phyloP scores from a whole-genome alignment of 192 early-diverging fungal genomes.

The Backusella mclennaniae region DNA sequence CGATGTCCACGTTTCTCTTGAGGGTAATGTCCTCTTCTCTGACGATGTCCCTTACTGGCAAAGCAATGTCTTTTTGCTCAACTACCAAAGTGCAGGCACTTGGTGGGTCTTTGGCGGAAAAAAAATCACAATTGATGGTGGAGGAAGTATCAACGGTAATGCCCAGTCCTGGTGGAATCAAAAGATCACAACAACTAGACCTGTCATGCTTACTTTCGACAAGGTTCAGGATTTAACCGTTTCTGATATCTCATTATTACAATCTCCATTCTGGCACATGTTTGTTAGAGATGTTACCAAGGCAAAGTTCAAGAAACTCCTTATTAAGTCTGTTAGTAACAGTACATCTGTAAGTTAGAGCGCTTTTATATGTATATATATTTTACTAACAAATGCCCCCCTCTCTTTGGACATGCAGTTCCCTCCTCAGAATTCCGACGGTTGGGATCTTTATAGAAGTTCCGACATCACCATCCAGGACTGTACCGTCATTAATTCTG shows the following conservation, averaged over 20 bases:
- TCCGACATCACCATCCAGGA: slow-evolving; percentile 21
- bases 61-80: slow-evolving; percentile 7
- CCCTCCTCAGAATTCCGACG: slow-evolving; percentile 25
- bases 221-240: neutral
- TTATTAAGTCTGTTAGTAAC: slow-evolving; percentile 1
- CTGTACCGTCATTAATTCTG: slow-evolving; percentile 22
- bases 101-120: slow-evolving; percentile 26
- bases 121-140: slow-evolving; percentile 16
- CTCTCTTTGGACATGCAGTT: neutral
- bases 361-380: neutral
- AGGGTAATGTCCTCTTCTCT: slow-evolving; percentile 12
- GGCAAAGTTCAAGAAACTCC: neutral
- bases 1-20: slow-evolving; percentile 18
- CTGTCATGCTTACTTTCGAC: slow-evolving; percentile 17
- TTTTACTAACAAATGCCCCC: neutral
- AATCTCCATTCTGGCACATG: slow-evolving; percentile 10
- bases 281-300: slow-evolving; percentile 3
- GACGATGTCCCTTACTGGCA: slow-evolving; percentile 19
- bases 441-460: slow-evolving; percentile 22
- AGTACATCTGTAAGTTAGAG: neutral
- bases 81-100: slow-evolving; percentile 20
- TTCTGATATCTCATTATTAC: neutral
- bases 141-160: slow-evolving; percentile 19
- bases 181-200: slow-evolving; percentile 8
- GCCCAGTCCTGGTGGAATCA: slow-evolving; percentile 19